Evolutionary conservation across 495 filamentous ascomycete genomes (phyloP).

Genomic region (Podospora comata): DNA sequence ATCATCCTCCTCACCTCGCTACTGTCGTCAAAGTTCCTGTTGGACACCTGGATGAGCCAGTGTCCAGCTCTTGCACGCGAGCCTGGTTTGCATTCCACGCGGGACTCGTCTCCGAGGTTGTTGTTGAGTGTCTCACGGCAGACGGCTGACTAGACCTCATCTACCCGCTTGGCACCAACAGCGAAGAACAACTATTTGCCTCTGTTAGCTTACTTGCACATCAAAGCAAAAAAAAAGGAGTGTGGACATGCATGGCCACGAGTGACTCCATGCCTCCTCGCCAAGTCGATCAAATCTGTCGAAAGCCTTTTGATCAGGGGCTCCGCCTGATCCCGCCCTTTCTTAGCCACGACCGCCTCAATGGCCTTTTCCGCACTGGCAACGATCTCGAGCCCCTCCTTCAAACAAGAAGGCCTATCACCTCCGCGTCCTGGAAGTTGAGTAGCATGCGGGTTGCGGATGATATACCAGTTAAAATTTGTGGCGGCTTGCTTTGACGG

Average conservation of each 20-base stretch:
- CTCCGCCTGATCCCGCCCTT: background rate
- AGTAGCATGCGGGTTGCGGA: background rate
- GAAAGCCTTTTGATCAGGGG: background rate
- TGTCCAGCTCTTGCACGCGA: background rate
- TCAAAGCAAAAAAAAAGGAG: background rate
- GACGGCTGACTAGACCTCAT: background rate
- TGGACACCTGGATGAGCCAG: background rate
- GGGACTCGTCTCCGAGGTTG: background rate
- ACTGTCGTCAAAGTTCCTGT: background rate
- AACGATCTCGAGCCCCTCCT: background rate
- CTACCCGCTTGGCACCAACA: background rate
- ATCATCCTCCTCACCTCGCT: background rate
- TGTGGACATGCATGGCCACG: background rate
- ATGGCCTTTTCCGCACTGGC: background rate
- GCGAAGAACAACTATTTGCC: background rate
- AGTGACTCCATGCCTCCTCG: background rate
- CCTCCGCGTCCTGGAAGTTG: background rate
- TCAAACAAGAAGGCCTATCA: background rate
- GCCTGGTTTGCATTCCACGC: background rate
- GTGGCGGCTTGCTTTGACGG: background rate
- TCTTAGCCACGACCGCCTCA: background rate
- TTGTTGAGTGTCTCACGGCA: background rate
- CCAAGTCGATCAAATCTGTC: background rate
- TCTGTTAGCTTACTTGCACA: background rate
- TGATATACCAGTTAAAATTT: background rate